A percentile compares a stretch with the other conserved stretches of the same genome.
phyloP scores from a whole-genome alignment of 2,329 filamentous ascomycete species.

The Cercospora berteroae region DNA sequence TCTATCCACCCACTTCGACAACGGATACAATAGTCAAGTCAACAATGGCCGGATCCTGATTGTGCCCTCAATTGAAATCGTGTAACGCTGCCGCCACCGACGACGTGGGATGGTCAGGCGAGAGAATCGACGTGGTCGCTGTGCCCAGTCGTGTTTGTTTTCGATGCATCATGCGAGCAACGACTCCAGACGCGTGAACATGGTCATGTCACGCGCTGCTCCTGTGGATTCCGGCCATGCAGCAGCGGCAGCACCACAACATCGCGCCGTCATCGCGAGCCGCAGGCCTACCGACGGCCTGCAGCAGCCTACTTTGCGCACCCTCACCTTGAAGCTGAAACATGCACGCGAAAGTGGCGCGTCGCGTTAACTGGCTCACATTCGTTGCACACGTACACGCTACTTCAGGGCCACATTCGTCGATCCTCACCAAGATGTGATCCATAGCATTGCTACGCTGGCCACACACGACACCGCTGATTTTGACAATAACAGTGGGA shows the following conservation, averaged over 20 bases:
- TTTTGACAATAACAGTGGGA: not conserved
- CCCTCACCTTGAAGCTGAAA: not conserved
- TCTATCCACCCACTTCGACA: not conserved
- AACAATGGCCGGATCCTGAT: not conserved
- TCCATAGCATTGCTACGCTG: not conserved
- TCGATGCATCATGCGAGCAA: not conserved
- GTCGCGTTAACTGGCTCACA: not conserved
- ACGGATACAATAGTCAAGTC: not conserved
- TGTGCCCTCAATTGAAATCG: not conserved
- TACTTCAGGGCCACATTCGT: not conserved
- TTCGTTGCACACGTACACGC: constrained; percentile 1
- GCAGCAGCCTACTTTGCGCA: not conserved
- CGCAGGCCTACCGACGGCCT: not conserved
- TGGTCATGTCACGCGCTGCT: not conserved
- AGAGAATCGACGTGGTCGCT: not conserved
- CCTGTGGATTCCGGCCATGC: not conserved
- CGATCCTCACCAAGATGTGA: not conserved
- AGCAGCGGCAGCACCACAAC: not conserved
- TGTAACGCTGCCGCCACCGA: not conserved
- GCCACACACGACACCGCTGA: not conserved
- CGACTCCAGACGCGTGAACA: not conserved
- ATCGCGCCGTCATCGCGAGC: not conserved
- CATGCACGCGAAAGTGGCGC: constrained; percentile 1
- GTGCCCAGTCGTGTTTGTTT: not conserved
- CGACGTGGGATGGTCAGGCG: not conserved